Percentiles rank a stretch among this genome's conserved stretches.
phyloP scores from a whole-genome alignment of 208 protist species.

The Leishmania braziliensis region DNA sequence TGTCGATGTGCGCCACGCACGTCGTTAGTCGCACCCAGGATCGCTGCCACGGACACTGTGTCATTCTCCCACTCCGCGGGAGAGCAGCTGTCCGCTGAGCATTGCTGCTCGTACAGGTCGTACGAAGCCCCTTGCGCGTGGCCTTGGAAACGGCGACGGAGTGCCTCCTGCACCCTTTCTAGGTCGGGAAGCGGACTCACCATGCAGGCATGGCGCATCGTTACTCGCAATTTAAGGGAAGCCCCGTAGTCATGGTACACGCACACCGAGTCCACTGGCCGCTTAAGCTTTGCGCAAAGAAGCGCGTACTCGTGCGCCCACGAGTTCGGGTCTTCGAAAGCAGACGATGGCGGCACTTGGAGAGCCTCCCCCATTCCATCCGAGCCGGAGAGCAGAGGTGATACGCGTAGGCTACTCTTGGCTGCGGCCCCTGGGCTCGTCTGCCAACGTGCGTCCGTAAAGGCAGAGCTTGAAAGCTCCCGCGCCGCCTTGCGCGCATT shows the following conservation, averaged over 20 bases:
- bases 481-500: constrained; percentile 1
- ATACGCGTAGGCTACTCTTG: neutral
- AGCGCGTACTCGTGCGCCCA: constrained; percentile 46
- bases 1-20: constrained; percentile 24
- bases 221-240: constrained; percentile 44
- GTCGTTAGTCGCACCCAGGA: neutral
- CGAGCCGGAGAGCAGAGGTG: neutral
- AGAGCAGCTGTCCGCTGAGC: neutral
- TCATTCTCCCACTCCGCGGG: constrained; percentile 6
- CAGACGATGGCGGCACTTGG: constrained; percentile 18
- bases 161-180: constrained; percentile 51
- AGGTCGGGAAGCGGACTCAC: constrained; percentile 69
- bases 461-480: constrained; percentile 8
- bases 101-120: constrained; percentile 31
- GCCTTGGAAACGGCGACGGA: constrained; percentile 24
- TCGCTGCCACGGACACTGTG: constrained; percentile 17
- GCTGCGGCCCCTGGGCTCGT: neutral
- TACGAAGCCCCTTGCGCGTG: constrained; percentile 28
- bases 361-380: neutral
- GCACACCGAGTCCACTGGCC: constrained; percentile 42
- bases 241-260: constrained; percentile 47
- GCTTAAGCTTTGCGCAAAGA: constrained; percentile 28
- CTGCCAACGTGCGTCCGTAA: neutral
- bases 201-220: constrained; percentile 55
- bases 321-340: constrained; percentile 46